These are phyloP conservation scores for Sapria himalayana DNA, from an alignment of 345 rosid genomes.

Conservation along the genomic window DNA sequence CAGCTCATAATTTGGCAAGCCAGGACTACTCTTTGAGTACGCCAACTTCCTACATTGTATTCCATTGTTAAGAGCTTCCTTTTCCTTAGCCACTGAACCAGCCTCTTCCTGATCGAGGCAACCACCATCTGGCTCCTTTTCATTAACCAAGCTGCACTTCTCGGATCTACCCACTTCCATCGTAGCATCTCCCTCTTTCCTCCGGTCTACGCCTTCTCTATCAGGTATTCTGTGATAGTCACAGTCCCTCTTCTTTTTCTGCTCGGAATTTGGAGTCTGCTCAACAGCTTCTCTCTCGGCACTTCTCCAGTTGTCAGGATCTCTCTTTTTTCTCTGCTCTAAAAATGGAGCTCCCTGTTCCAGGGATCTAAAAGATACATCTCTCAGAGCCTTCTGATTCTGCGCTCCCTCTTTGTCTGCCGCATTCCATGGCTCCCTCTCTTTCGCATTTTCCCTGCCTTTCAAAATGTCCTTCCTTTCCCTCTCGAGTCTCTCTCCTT, in stretches of 20 bases:
- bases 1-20: slow-evolving; percentile 43
- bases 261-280: slow-evolving; percentile 33
- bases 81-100: slow-evolving; percentile 66
- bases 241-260: slow-evolving; percentile 47
- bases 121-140: slow-evolving; percentile 83
- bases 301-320: slow-evolving; percentile 48
- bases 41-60: slow-evolving; percentile 94
- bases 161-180: slow-evolving; percentile 70
- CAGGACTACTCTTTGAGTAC: slow-evolving; percentile 87
- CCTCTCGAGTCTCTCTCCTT: slow-evolving; percentile 68
- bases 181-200: slow-evolving; percentile 63
- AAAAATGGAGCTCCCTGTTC: slow-evolving; percentile 35
- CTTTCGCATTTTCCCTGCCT: slow-evolving; percentile 57
- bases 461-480: slow-evolving; percentile 42
- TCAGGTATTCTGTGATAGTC: slow-evolving; percentile 50
- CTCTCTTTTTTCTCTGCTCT: slow-evolving; percentile 61
- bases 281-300: too few relatives aligned
- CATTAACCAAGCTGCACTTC: slow-evolving; percentile 43
- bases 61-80: slow-evolving; percentile 56
- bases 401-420: slow-evolving; percentile 40
- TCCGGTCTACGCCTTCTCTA: slow-evolving; percentile 57
- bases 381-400: slow-evolving; percentile 49
- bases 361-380: slow-evolving; percentile 32
- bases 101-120: slow-evolving; percentile 64
- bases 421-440: slow-evolving; percentile 48